Percentiles rank a stretch among this genome's conserved stretches.
Conservation (phyloP, 768 basidiomycete genomes). For the Leucocoprinus birnbaumii region DNA sequence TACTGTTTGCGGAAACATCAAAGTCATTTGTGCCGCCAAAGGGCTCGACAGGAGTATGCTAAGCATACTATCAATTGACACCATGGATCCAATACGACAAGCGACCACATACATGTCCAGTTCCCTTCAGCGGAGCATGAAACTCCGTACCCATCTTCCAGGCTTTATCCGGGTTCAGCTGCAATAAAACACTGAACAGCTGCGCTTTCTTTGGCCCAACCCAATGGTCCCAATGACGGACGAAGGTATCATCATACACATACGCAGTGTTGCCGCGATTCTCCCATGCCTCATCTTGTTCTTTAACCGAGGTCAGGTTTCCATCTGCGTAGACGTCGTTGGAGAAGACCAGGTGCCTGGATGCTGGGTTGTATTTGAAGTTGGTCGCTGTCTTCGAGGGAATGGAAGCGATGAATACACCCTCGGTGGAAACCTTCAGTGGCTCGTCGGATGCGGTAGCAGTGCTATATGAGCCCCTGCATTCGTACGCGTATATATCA, state of each 20-base stretch:
- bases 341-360: slow-evolving; percentile 76
- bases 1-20: slow-evolving; percentile 61
- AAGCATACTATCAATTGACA: not conserved
- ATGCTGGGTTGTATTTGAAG: slow-evolving; percentile 60
- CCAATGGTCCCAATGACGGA: slow-evolving; percentile 83
- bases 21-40: slow-evolving; percentile 86
- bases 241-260: slow-evolving; percentile 68
- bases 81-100: not conserved
- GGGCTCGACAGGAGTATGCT: slow-evolving; percentile 79
- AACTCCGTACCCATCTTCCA: slow-evolving; percentile 56
- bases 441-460: slow-evolving; percentile 18
- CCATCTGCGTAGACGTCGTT: slow-evolving; percentile 80
- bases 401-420: slow-evolving; percentile 57
- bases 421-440: slow-evolving; percentile 32
- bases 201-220: slow-evolving; percentile 65
- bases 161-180: slow-evolving; percentile 39
- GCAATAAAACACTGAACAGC: slow-evolving; percentile 67
- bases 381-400: slow-evolving; percentile 67
- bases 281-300: slow-evolving; percentile 71
- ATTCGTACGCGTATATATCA: slow-evolving; percentile 59
- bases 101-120: slow-evolving; percentile 55
- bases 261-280: slow-evolving; percentile 69
- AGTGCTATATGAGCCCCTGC: slow-evolving; percentile 39
- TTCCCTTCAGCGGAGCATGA: slow-evolving; percentile 60
- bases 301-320: slow-evolving; percentile 61